A percentile compares a stretch with the other conserved stretches of the same genome.
Conservation (phyloP, 768 basidiomycete species). For the Rhodotorula diobovata region DNA sequence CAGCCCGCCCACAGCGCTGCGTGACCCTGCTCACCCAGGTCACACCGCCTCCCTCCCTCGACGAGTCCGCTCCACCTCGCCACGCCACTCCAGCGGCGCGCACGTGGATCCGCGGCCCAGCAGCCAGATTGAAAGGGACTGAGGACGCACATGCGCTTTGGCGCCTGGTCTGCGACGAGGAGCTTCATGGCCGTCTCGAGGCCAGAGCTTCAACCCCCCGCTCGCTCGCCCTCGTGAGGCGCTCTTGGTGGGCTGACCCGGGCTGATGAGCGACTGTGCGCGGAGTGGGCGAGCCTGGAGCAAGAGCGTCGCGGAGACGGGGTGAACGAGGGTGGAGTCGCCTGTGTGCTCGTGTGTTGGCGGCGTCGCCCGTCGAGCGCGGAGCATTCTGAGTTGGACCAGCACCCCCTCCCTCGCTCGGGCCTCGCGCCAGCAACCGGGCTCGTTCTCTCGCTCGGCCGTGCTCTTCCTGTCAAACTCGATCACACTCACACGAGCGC, state of each 20-base stretch:
- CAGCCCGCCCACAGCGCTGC: neutral
- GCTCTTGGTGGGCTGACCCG: neutral
- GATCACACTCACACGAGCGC: too few relatives aligned
- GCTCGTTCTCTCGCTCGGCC: too few relatives aligned
- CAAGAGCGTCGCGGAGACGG: too few relatives aligned
- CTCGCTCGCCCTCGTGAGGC: neutral
- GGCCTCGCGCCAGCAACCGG: too few relatives aligned
- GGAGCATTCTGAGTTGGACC: too few relatives aligned
- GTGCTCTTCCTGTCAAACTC: too few relatives aligned
- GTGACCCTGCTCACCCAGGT: neutral
- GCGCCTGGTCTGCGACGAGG: conserved; percentile 29
- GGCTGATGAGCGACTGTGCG: neutral
- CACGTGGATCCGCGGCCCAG: rapidly evolving
- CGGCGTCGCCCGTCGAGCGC: too few relatives aligned
- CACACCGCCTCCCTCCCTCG: neutral
- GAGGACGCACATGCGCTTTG: conserved; percentile 33
- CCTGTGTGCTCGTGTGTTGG: too few relatives aligned
- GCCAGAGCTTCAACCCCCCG: neutral
- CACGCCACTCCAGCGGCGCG: neutral
- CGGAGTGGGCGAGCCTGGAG: too few relatives aligned
- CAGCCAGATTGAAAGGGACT: neutral
- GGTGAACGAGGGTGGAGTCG: too few relatives aligned
- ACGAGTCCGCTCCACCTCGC: neutral
- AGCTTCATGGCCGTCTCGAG: conserved; percentile 15
- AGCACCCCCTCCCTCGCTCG: too few relatives aligned